A percentile compares a stretch with the other conserved stretches of the same genome.
Evolutionary conservation across 495 filamentous ascomycete species (phyloP).

Genomic region (Penicillium bialowiezense): DNA sequence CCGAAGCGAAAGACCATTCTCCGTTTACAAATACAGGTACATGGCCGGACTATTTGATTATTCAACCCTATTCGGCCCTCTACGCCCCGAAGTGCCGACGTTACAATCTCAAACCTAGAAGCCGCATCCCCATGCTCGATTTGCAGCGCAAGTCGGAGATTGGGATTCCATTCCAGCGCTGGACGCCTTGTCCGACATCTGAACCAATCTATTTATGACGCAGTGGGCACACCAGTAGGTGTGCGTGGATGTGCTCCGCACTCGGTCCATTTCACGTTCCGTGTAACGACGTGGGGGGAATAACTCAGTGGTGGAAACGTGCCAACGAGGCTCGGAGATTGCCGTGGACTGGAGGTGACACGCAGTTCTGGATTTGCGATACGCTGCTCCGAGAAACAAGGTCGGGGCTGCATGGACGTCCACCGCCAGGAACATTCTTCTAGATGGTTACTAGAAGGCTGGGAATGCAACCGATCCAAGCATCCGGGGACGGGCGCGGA

Average conservation of each 20-base stretch:
- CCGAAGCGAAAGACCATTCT: too few species aligned
- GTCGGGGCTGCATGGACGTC: conserved; percentile 14
- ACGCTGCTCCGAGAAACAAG: neutral
- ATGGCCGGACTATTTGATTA: too few species aligned
- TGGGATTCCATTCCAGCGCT: conserved; percentile 8
- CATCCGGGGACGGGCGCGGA: conserved; percentile 18
- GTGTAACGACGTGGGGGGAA: conserved; percentile 18
- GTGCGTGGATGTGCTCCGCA: conserved; percentile 15
- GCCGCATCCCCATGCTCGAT: neutral
- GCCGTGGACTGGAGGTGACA: conserved; percentile 9
- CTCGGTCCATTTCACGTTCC: conserved; percentile 22
- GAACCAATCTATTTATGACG: conserved; percentile 1
- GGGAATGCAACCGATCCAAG: conserved; percentile 19
- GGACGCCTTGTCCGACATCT: conserved; percentile 23
- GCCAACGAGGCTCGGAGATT: conserved; percentile 20
- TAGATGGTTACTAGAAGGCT: conserved; percentile 33
- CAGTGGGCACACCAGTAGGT: conserved; percentile 13
- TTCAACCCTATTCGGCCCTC: too few species aligned
- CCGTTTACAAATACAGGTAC: too few species aligned
- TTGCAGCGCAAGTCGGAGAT: conserved; percentile 1
- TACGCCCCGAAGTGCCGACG: too few species aligned
- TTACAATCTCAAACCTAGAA: neutral
- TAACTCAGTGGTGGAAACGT: too few species aligned
- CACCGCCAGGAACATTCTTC: conserved; percentile 35
- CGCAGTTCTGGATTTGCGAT: too few species aligned